A percentile compares a stretch with the other conserved stretches of the same genome.
Conservation (phyloP, 306 rosid genomes). For the Lotus japonicus region DNA sequence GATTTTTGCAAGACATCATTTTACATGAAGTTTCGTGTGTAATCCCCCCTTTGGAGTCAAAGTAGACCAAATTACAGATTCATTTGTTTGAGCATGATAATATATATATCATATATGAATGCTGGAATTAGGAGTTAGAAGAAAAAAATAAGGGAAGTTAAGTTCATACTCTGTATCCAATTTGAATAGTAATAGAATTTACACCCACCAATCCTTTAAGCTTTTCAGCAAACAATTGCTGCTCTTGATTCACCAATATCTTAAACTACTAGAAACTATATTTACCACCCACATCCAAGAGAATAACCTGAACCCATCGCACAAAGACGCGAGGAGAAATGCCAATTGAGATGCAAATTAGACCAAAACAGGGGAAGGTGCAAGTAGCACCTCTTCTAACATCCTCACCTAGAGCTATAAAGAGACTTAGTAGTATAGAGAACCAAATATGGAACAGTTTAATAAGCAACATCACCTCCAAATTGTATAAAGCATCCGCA, state of each 20-base stretch:
- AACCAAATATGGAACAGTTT: constrained; percentile 38
- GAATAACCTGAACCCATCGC: constrained; percentile 27
- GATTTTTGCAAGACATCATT: no score
- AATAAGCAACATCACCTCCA: constrained; percentile 43
- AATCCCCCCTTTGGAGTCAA: no score
- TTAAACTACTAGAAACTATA: constrained; percentile 21
- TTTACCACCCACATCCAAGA: constrained; percentile 44
- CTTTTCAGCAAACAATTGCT: constrained; percentile 15
- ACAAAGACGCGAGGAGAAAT: constrained; percentile 4
- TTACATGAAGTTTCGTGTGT: no score
- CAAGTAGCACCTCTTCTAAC: constrained; percentile 41
- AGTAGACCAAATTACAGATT: background rate
- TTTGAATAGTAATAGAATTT: constrained; percentile 30
- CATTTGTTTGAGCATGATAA: background rate
- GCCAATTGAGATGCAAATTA: constrained; percentile 24
- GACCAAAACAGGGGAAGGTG: constrained; percentile 37
- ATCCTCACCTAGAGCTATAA: constrained; percentile 33
- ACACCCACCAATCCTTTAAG: constrained; percentile 27
- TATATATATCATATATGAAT: background rate
- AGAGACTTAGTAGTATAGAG: constrained; percentile 44
- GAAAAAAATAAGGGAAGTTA: constrained; percentile 7
- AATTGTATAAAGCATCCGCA: constrained; percentile 28
- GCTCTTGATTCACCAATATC: constrained; percentile 19
- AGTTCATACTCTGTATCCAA: constrained; percentile 28
- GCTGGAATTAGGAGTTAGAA: background rate